Base-by-base conservation (phyloP, 345 rosid species). In the Luvunga scandens region DNA sequence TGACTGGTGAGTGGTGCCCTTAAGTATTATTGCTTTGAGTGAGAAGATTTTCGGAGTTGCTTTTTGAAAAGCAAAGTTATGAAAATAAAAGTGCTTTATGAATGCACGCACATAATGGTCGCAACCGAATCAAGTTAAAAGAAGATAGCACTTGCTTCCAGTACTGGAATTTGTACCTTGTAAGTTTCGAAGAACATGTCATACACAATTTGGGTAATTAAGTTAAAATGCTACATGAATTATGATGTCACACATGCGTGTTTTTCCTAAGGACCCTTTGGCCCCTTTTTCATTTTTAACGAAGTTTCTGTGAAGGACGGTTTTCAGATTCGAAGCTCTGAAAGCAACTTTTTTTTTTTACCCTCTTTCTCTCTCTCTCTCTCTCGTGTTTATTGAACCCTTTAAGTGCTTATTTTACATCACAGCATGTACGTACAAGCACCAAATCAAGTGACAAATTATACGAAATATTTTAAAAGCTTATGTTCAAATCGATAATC, bases 231-330 rank as follows among this genome's bases (percentile, higher is more conserved):
- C 12, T 7, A 4, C 31, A 2, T 30, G 19, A 30, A 16, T 28
- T 63, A 28, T 19, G 25, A 71, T 9, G 19, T 50, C 61, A 8
- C 55, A 8, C 55, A 3, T 13, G 50, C 50, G 13, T 45, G 1
- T 61, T 65, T 64, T 36, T 69, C 53, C 2, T 56, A 0, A 10
- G 55, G 50, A 50, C 55, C 12, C 77, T 62, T 66, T 59, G 61
- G 7, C n/a, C 6, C 42, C 19, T 56, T 8, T 3, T 1, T 0
- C 14, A 1, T 4, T 42, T 30, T 69, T 77, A 71, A 64, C 69
- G 83, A 83, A 80, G 83, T 70, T 80, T 83, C 81, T 65, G 62
- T 69, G 66, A 56, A 77, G 74, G 10, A 34, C 39, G 63, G 13
- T 30, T 42, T 71, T 53, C 38, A 68, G 66, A 77, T 71, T 81